These are phyloP conservation scores for Anisodus tanguticus DNA, from an alignment of 257 asterid genomes.

Conservation along the genomic window DNA sequence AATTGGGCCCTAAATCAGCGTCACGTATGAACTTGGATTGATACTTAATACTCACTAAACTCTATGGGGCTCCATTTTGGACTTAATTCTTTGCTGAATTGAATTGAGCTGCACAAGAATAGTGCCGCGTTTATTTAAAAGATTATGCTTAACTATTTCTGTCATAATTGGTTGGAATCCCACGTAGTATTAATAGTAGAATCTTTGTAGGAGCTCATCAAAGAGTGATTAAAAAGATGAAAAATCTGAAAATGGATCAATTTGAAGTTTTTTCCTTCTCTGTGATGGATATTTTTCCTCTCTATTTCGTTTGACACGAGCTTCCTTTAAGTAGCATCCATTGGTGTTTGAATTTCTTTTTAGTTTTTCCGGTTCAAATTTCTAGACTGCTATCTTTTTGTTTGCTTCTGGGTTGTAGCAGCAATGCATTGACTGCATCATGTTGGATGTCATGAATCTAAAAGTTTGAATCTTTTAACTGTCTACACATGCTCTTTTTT, in stretches of 20 bases:
- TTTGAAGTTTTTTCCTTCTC: neutral
- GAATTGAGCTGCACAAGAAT: neutral
- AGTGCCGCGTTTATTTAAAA: neutral
- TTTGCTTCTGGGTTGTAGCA: slow-evolving; percentile 21
- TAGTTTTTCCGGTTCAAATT: neutral
- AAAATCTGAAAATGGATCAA: neutral
- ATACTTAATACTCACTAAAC: neutral
- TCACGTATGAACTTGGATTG: neutral
- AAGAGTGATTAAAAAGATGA: neutral
- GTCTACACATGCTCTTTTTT: neutral
- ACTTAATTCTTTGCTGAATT: neutral
- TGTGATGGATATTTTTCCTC: neutral
- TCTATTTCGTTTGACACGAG: neutral
- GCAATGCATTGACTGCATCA: no score
- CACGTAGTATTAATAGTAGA: no score
- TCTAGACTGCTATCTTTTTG: neutral
- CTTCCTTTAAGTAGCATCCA: neutral
- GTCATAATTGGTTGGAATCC: neutral
- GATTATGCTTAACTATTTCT: neutral
- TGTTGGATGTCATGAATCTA: neutral
- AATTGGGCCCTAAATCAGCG: no score
- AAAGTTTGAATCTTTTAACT: slow-evolving; percentile 4
- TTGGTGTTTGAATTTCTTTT: neutral
- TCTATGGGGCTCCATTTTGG: neutral
- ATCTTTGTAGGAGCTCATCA: neutral